Base-by-base conservation (phyloP, 164 flowering plant genomes). In the Euptelea pleiosperma region DNA sequence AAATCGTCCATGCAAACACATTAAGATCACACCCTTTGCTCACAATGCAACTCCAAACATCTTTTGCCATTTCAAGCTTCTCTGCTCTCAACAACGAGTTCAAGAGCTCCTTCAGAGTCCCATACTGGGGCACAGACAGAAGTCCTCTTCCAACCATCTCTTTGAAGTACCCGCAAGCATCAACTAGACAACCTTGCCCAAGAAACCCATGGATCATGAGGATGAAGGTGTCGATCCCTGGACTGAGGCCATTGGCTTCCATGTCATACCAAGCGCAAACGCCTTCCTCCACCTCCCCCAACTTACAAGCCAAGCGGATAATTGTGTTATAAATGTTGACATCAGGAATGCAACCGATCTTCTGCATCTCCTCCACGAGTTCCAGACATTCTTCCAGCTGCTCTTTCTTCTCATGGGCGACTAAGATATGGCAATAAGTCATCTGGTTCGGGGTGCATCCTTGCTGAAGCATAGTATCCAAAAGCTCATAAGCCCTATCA, bases 121-220 rank as follows among this genome's bases (percentile, higher is more conserved):
- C 96, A 77, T 89, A 89, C 30, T 84, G 98, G 24, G 91, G 91
- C 46, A 78, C 70, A 62, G 83, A 70, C 6, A 82, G 41, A 55
- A 92, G 80, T 26, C 98, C 98, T 66, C 93, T 76, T 35, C 61
- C 75, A 44, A 85, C 79, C 96, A 89, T 89, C 71, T 92, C 98
- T 58, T 84, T 82, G 64, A 92, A 92, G 67, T 80, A 79, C n/a
- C 73, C 75, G 69, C 87, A 82, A 22, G 95, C 96, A 66, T 92
- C 96, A 52, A 80, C 63, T 50, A 87, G 54, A 57, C 67, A 70
- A 9, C 79, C 83, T 69, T 85, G 89, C 42, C 61, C 74, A 44
- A 84, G 52, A 57, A 87, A 79, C 22, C 96, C 96, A 72, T 84
- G 79, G 46, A 92, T 77, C 84, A 87, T 70, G 10, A 87, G 72